Percentiles rank a stretch among this genome's conserved stretches.
Conservation (phyloP, 441 rosid genomes). For the Brassica balearica region DNA sequence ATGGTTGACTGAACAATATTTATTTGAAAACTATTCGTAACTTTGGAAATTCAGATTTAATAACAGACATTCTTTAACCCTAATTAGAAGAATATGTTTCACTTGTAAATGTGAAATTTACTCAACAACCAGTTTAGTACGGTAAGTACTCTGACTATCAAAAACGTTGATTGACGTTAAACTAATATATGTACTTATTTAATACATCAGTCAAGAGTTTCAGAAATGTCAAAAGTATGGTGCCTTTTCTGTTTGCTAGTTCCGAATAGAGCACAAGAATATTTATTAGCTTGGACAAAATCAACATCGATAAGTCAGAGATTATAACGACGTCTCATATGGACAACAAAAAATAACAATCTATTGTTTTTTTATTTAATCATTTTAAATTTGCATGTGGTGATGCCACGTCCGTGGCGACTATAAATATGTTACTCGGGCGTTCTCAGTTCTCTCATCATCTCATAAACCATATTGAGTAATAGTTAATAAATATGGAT, state of each 20-base stretch:
- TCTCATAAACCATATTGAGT: slow-evolving; percentile 21
- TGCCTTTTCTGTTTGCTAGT: neutral
- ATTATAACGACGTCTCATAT: neutral
- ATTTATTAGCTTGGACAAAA: slow-evolving; percentile 3
- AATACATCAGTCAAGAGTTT: neutral
- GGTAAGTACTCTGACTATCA: neutral
- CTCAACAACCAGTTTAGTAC: neutral
- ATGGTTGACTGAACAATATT: neutral
- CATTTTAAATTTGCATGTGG: neutral
- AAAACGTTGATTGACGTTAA: neutral
- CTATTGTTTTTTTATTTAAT: neutral
- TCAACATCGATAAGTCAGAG: neutral
- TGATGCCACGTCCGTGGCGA: slow-evolving; percentile 1
- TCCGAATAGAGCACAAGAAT: neutral
- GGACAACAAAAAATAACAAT: neutral
- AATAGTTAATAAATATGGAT: slow-evolving; percentile 11
- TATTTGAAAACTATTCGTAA: neutral
- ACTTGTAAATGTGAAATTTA: neutral
- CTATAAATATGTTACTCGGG: neutral
- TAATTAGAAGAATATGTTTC: neutral
- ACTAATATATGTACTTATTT: neutral
- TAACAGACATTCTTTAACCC: neutral
- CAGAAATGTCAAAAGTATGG: slow-evolving; percentile 6
- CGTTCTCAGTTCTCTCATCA: slow-evolving; percentile 8
- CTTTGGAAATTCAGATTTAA: neutral